A percentile compares a stretch with the other conserved stretches of the same genome.
These are phyloP conservation scores for Paramecium tetraurelia DNA, from an alignment of 73 alveolate species.

Conservation along the genomic window DNA sequence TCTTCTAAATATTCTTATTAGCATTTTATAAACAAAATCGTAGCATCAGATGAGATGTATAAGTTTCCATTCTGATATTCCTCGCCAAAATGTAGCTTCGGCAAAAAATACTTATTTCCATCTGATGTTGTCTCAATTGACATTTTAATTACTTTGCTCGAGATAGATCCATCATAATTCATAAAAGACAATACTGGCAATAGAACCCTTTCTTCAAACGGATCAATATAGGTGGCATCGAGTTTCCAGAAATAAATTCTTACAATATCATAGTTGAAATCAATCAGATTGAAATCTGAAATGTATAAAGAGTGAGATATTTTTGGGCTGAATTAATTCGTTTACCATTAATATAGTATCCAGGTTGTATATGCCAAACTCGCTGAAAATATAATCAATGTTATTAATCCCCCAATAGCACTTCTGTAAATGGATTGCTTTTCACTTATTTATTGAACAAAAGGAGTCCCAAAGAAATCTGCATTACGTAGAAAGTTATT, in stretches of 20 bases:
- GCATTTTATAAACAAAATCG: neutral
- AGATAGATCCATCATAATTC: neutral
- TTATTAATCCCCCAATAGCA: neutral
- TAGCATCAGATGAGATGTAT: neutral
- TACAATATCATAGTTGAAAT: neutral
- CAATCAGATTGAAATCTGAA: neutral
- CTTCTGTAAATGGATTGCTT: neutral
- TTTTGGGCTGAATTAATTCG: neutral
- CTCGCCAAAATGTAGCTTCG: neutral
- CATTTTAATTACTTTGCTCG: neutral
- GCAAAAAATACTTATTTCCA: neutral
- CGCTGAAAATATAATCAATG: neutral
- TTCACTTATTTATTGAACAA: neutral
- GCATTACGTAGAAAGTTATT: neutral
- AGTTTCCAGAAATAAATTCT: neutral
- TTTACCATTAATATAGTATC: neutral
- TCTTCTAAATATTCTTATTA: neutral
- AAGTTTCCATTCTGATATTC: neutral
- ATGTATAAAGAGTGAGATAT: neutral
- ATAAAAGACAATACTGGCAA: neutral
- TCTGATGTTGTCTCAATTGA: neutral
- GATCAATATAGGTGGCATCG: neutral
- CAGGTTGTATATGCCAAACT: neutral
- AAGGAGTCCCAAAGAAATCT: neutral
- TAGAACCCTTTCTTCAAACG: neutral